Evolutionary conservation across 2,329 filamentous ascomycete species (phyloP).

Genomic region (Periglandula ipomoeae): DNA sequence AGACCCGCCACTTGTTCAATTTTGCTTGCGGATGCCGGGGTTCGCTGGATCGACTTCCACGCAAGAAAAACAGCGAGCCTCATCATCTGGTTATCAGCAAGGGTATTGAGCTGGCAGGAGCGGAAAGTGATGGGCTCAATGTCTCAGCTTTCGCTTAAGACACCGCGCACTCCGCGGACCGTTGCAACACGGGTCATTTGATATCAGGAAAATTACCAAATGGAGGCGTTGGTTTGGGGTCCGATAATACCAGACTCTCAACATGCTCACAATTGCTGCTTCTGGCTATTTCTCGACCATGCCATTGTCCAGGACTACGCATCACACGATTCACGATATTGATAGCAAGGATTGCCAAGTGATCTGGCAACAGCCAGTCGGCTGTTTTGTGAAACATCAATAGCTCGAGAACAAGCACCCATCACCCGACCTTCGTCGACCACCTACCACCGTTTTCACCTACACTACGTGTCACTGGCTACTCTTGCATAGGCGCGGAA

Average conservation of each 20-base stretch:
- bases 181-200: neutral
- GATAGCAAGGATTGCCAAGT: neutral
- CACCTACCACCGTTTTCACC: constrained; percentile 8
- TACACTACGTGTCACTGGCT: constrained; percentile 1
- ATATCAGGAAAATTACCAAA: neutral
- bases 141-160: neutral
- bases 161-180: neutral
- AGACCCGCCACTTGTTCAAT: neutral
- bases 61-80: neutral
- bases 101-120: neutral
- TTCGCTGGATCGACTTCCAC: neutral
- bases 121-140: neutral
- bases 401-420: constrained; percentile 2
- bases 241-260: neutral
- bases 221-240: neutral
- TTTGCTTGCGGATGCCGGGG: neutral
- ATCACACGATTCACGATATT: neutral
- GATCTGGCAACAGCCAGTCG: neutral
- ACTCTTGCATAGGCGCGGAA: neutral
- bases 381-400: neutral
- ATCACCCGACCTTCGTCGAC: constrained; percentile 4
- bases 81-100: neutral
- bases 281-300: neutral
- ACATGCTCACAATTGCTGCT: neutral
- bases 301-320: neutral